phyloP scores from a whole-genome alignment of 2,329 filamentous ascomycete species.

The Blumeria hordei region DNA sequence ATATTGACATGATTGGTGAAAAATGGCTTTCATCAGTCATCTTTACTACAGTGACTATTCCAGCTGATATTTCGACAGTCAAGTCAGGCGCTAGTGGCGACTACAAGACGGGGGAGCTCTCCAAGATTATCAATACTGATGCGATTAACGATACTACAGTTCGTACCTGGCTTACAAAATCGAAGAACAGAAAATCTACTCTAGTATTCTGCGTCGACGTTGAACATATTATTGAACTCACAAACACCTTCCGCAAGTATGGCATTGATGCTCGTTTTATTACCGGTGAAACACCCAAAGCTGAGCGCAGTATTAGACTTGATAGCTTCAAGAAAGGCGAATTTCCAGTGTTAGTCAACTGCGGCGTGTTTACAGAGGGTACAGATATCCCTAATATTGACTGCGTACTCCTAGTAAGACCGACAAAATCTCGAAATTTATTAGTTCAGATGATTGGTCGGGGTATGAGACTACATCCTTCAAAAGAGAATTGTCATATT shows the following conservation, averaged over 20 bases:
- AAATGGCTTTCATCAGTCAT: conserved; percentile 83
- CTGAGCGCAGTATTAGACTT: conserved; percentile 44
- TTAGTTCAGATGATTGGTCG: conserved; percentile 95
- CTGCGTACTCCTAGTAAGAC: conserved; percentile 67
- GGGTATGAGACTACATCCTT: conserved; percentile 61
- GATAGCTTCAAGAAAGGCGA: conserved; percentile 51
- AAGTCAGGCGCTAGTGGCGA: conserved; percentile 43
- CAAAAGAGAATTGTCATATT: conserved; percentile 73
- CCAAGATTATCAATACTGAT: conserved; percentile 57
- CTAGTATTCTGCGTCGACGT: conserved; percentile 88
- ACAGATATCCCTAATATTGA: conserved; percentile 97
- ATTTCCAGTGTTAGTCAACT: conserved; percentile 79
- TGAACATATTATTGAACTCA: conserved; percentile 53
- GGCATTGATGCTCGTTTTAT: conserved; percentile 70
- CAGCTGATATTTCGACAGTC: conserved; percentile 54
- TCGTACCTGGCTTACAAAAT: conserved; percentile 63
- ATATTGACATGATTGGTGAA: conserved; percentile 60
- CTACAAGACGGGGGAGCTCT: conserved; percentile 57
- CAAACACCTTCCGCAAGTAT: conserved; percentile 46
- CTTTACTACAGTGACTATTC: conserved; percentile 77
- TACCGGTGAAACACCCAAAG: conserved; percentile 53
- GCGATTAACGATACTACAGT: conserved; percentile 66
- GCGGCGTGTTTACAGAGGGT: conserved; percentile 88
- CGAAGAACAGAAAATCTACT: conserved; percentile 51
- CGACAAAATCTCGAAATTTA: conserved; percentile 78